Evolutionary conservation across 2,329 filamentous ascomycete species (phyloP).

Genomic region (Claviceps digitariae): DNA sequence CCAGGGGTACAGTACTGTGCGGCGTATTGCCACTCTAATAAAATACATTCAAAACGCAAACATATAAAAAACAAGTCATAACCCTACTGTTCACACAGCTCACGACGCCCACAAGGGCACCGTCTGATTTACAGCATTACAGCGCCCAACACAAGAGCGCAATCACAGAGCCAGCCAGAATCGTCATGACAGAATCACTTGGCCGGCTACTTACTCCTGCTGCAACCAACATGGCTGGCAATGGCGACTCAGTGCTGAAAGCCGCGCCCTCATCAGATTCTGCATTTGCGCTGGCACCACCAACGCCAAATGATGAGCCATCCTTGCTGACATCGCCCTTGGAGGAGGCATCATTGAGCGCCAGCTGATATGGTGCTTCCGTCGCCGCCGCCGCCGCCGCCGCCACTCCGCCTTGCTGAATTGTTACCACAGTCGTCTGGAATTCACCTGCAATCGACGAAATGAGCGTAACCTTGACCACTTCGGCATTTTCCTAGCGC

Average conservation of each 20-base stretch:
- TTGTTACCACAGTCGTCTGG: constrained; percentile 9
- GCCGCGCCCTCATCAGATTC: neutral
- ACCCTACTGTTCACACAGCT: neutral
- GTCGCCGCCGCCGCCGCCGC: neutral
- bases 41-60: constrained; percentile 7
- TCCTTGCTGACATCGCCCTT: neutral
- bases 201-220: neutral
- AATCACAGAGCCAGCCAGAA: neutral
- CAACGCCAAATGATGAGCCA: neutral
- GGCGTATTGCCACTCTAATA: constrained; percentile 5
- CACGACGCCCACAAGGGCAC: neutral
- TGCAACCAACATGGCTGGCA: constrained; percentile 2
- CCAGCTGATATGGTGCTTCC: neutral
- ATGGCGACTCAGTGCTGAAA: neutral
- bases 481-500: neutral
- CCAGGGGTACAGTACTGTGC: constrained; percentile 1
- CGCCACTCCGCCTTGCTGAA: constrained; percentile 1
- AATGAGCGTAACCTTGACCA: constrained; percentile 12
- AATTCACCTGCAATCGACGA: constrained; percentile 10
- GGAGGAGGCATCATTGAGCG: neutral
- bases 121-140: neutral
- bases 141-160: neutral
- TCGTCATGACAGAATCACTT: neutral
- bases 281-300: neutral
- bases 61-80: constrained; percentile 5